phyloP scores from a whole-genome alignment of 148 eudicot genomes.

The Fallopia convolvulus region DNA sequence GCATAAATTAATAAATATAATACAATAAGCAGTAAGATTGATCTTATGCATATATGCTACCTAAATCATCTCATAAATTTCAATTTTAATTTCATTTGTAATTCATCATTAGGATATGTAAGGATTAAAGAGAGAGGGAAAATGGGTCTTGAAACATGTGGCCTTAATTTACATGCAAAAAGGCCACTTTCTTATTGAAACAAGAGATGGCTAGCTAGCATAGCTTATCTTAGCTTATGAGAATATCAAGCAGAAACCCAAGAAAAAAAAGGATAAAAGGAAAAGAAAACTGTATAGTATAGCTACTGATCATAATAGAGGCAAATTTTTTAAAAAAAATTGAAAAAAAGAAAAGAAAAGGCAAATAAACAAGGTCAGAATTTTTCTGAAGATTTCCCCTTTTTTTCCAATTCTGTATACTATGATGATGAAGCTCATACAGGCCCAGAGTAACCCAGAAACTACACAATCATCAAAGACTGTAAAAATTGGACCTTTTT shows the following conservation, averaged over 20 bases:
- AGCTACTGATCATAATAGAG: not conserved
- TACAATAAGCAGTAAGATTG: not conserved
- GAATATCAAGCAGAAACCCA: not conserved
- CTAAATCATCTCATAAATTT: not conserved
- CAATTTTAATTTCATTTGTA: not conserved
- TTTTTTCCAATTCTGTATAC: constrained; percentile 16
- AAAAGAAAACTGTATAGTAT: not conserved
- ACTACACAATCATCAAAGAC: constrained; percentile 15
- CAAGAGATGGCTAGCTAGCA: not conserved
- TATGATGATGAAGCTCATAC: constrained; percentile 31
- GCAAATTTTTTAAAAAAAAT: not conserved
- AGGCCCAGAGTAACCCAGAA: constrained; percentile 17
- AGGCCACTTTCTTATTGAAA: not conserved
- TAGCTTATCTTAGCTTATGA: not conserved
- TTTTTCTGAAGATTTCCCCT: constrained; percentile 24
- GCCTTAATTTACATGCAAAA: not conserved
- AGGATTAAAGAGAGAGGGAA: not conserved
- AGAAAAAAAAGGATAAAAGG: not conserved
- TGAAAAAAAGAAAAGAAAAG: not conserved
- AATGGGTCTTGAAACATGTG: not conserved
- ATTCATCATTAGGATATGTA: not conserved
- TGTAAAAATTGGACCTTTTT: not conserved
- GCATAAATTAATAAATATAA: not conserved
- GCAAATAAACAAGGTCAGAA: constrained; percentile 6
- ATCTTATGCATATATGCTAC: not conserved